Evolutionary conservation across 805 yeast genomes (phyloP), one percentile per base, ranked within the genome.

Genomic region (Nakazawaea populi): DNA sequence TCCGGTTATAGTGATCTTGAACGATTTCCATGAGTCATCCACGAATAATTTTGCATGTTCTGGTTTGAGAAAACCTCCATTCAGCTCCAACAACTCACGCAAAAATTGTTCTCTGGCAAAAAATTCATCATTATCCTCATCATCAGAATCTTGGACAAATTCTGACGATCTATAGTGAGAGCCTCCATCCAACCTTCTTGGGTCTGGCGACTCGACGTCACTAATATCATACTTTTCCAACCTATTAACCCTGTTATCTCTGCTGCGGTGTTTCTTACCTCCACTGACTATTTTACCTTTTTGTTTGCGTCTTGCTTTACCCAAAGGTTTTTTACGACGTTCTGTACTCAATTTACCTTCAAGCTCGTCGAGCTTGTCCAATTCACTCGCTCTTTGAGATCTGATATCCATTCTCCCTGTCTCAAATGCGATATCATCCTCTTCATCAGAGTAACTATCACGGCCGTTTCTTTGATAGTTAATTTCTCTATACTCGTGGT

Each of bases 101-200:
- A 51, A 46, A 28, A 51, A 46, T 32, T 38, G 44, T 43, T 85
- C 91, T 52, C 79, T 72, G 42, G 65, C 81, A 60, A 77, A 85
- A 59, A 85, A 85, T 32, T 58, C 72, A 3, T 58, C 60, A 47
- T 75, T 79, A 40, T 71, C 70, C 44, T 81, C 88, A 11, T 72
- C 80, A 58, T 83, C 88, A 2, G 87, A 81, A 48, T 77, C 84
- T 47, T 70, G 70, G 44, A 85, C 76, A 55, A 66, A 76, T 50
- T 76, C 82, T 4, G 83, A 66, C 1, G 89, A 83, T 42, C 75
- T 71, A 47, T 65, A 59, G 5, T 50, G 57, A 44, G 53, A 30
- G 9, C 43, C 18, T 34, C 46, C 18, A 42, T 34, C 12, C 7
- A 47, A 37, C 30, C 31, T 42, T 10, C 36, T 38, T 36, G 55